Base-by-base conservation (phyloP, 495 filamentous ascomycete species). In the Podospora didyma region DNA sequence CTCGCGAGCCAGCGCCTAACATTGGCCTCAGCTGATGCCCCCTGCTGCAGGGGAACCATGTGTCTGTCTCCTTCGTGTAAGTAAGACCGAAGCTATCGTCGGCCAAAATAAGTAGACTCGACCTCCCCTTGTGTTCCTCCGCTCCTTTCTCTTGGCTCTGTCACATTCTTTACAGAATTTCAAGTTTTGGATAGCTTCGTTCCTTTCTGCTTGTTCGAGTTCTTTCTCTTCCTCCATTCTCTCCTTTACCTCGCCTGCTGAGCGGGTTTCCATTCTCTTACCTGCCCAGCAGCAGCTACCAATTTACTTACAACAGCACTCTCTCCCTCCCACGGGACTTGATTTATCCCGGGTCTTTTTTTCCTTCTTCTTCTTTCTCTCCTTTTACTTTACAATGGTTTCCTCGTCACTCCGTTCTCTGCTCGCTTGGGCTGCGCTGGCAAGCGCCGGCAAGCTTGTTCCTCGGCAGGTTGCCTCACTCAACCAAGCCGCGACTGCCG, bases 401-500 rank as follows among this genome's bases (percentile, higher is more conserved):
- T 52, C 60, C 7, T 34, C 68, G 52, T 56, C 60, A 57, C 49
- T 70, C 54, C 54, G 57, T 60, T 56, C 56, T 31, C 24, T 72
- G 7, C 57, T 73, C n/a, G 57, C 54, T 16, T 63, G 51, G 55
- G 62, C 57, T 4, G 64, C 64, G 14, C 42, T 69, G 39, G 65
- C 63, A 11, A 49, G 55, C 14, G 69, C 67, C 22, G 56, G 53
- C 24, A 60, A 63, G 7, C 44, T 67, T 41, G 37, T 24, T 5
- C 17, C 61, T 3, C 66, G 56, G n/a, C 70, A 74, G 31, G 60
- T 69, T 5, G 77, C 80, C 31, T 55, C 64, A 5, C 69, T 82
- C 9, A 61, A 82, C 47, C 60, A 75, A 51, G 74, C 61, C 7
- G 79, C 79, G 26, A 75, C 74, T 39, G 74, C 73, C 11, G 79